Percentiles rank a stretch among this genome's conserved stretches.
Evolutionary conservation across 1,139 yeast species (phyloP).

Genomic region (Saccharomycopsis crataegensis): DNA sequence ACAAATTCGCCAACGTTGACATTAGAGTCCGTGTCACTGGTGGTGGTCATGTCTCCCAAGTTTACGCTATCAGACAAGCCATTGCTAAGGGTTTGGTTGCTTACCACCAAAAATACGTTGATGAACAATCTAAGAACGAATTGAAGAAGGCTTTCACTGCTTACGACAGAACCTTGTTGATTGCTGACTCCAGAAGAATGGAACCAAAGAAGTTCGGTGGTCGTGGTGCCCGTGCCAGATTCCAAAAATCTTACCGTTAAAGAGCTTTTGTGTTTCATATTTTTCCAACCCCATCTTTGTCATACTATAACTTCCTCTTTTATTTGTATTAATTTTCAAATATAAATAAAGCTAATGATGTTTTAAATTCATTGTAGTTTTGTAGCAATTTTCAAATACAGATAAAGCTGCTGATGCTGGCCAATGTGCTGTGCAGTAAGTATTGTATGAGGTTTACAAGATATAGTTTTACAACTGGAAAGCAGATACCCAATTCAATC

Average conservation of each 20-base stretch:
- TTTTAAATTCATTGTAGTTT: background rate
- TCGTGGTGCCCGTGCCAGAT: slow-evolving; percentile 99
- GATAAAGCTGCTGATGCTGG: no score
- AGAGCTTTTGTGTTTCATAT: slow-evolving; percentile 12
- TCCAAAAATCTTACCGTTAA: slow-evolving; percentile 99
- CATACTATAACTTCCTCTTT: slow-evolving; percentile 2
- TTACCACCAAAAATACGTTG: slow-evolving; percentile 98
- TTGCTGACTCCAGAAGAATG: slow-evolving; percentile 99
- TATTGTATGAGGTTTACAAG: no score
- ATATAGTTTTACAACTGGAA: no score
- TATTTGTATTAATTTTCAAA: background rate
- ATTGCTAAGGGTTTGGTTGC: slow-evolving; percentile 99
- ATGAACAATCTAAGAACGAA: slow-evolving; percentile 99
- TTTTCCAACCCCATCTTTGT: background rate
- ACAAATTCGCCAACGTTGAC: slow-evolving; percentile 97
- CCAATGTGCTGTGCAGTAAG: no score
- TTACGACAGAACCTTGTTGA: slow-evolving; percentile 99
- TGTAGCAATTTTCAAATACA: no score
- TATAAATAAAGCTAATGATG: background rate
- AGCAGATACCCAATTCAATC: no score
- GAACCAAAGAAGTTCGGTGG: slow-evolving; percentile 99
- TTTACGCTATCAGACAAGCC: slow-evolving; percentile 99
- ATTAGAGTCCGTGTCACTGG: slow-evolving; percentile 99
- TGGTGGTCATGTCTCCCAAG: slow-evolving; percentile 99
- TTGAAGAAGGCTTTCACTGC: slow-evolving; percentile 95